Base-by-base conservation (phyloP, 2,329 filamentous ascomycete genomes). In the Ophiostoma populinum region DNA sequence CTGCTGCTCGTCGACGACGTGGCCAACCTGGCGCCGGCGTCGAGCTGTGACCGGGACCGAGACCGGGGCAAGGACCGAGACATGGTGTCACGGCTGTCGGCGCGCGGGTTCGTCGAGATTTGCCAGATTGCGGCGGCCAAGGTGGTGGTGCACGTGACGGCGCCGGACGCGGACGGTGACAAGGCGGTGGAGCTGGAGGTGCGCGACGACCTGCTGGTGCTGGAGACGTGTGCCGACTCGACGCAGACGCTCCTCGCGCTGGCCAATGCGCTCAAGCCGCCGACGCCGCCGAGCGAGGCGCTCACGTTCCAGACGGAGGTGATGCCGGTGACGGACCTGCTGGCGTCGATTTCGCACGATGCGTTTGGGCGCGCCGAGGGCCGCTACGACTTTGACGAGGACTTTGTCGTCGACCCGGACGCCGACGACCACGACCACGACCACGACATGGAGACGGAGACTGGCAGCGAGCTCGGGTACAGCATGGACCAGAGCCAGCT, bases 141-240 rank as follows among this genome's bases (percentile, higher is more conserved):
- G 41, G 69, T 74, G 1, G 58, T 61, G 3, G 63, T 90, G 3
- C 68, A 71, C 31, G 60, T 86, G 10, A 57, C 61, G 16, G 60
- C 64, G 8, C 61, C 66, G 26, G 59, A 60, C 2, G 39, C 24
- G 3, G 34, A 74, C 24, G 69, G 65, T 1, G 64, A 73, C 20
- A 78, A 75, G 43, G 68, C 72, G 26, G 55, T 94, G 11, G 77
- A 90, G 45, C 65, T 94, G 1, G 81, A 92, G 43, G 59, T 95
- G 31, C 73, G 73, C 41, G 86, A 93, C 48, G 79, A 92, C 43
- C 64, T 98, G 2, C 63, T 98, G 35, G 76, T 98, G 22, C 59
- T 98, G 6, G 90, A 98, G 54, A 92, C 86, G 1, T 98, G 92
- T 48, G 90, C 90, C 20, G 90, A 98, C 55, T 98, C 90, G 2